Conservation (phyloP, 352 stramenopile genomes). For the Peronospora destructor region DNA sequence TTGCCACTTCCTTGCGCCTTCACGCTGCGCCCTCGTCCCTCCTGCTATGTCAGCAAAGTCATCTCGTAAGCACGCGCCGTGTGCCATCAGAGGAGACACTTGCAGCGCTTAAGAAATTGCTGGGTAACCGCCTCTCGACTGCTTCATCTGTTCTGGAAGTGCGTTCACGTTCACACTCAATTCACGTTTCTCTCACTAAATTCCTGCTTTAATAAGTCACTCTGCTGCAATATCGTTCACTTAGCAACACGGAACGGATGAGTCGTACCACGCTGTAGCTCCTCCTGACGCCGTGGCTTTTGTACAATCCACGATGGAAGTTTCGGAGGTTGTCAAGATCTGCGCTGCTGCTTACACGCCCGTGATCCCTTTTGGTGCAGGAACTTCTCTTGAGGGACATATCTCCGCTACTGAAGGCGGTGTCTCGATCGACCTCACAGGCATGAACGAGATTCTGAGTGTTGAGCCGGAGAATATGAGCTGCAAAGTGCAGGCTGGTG, state of each 20-base stretch:
- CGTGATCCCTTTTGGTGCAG: constrained; percentile 93
- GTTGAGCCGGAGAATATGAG: constrained; percentile 83
- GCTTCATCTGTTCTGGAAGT: constrained; percentile 53
- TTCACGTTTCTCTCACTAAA: not conserved
- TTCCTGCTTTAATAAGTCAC: too few species aligned
- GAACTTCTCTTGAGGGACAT: constrained; percentile 92
- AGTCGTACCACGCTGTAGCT: constrained; percentile 85
- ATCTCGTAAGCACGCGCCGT: constrained; percentile 25
- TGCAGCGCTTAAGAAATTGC: constrained; percentile 43
- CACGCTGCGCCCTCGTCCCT: constrained; percentile 14
- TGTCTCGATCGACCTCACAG: constrained; percentile 88
- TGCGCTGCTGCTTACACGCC: constrained; percentile 77
- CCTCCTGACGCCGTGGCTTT: constrained; percentile 85
- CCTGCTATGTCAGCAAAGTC: constrained; percentile 13
- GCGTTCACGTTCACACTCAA: not conserved
- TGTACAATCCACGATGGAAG: constrained; percentile 82
- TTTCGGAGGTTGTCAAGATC: constrained; percentile 87
- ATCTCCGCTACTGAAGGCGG: constrained; percentile 86
- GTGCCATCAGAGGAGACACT: constrained; percentile 30
- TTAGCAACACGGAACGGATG: constrained; percentile 86
- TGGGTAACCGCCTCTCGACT: constrained; percentile 69
- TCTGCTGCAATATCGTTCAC: not conserved
- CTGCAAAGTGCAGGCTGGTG: constrained; percentile 89
- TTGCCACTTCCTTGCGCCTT: constrained; percentile 16
- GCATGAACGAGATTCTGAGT: constrained; percentile 67